Evolutionary conservation across 1,284 basidiomycete species (phyloP), one percentile per base, ranked within the genome.

Genomic region (Phenoliferia sp.): DNA sequence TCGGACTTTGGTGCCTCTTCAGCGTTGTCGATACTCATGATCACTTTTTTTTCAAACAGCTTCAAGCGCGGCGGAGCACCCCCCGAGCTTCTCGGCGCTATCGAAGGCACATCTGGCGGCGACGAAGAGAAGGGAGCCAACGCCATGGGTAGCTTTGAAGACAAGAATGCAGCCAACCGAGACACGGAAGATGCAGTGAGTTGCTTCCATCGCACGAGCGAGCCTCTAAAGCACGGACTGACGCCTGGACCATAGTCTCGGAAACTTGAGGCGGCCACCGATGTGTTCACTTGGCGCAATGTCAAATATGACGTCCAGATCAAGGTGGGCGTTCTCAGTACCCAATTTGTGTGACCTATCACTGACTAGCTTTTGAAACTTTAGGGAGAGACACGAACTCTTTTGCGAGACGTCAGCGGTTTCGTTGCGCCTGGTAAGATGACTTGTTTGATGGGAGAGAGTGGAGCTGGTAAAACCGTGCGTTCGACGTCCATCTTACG

Each of bases 351-450:
- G 67, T 50, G 65, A 67, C 28, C 85, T 92, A 29, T 81, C 12
- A 12, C 12, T 12, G 12, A 44, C 39, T 44, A 22, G 22, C 12
- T 22, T 22, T 44, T 92, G 32, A 82, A 82, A 32, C 82, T 88
- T 68, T 80, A 83, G 62, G 86, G 84, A 10, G 78, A 85, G 64
- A 81, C 82, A 4, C 84, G 88, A 33, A 81, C 82, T 59, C 83
- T 94, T 9, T 81, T 94, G 66, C 84, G 91, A 74, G 84, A 90
- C 70, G 85, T 95, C 10, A 88, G 87, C 59, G 93, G 93, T 0
- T 95, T 85, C 78, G 91, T 92, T 50, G 85, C 85, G 28, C 72
- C 72, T 12, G 84, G 85, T 15, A 90, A 87, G 74, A 81, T 94
- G 69, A 92, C 92, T 82, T 72, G 84, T 17, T 50, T 59, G 36